Conservation (phyloP, 805 yeast species). For the Yarrowia osloensis region DNA sequence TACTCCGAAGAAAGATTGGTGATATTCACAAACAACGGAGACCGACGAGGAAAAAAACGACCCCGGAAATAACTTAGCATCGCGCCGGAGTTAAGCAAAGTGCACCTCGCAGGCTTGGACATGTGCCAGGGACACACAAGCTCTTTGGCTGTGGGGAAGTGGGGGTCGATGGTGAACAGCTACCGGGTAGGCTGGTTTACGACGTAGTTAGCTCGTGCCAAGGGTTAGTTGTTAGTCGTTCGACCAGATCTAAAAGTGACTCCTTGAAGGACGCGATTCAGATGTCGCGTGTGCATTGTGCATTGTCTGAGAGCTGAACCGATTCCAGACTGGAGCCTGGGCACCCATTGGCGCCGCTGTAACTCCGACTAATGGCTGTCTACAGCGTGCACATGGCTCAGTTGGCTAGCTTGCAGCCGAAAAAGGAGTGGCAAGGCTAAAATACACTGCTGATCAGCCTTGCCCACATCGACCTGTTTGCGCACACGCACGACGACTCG, state of each 20-base stretch:
- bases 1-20: not conserved
- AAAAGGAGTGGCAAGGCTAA: constrained; percentile 2
- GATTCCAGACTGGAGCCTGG: too few species aligned
- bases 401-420: too few species aligned
- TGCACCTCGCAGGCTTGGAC: not conserved
- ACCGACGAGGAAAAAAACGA: not conserved
- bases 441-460: not conserved
- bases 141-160: constrained; percentile 14
- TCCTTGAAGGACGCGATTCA: not conserved
- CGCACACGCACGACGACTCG: not conserved
- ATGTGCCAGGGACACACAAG: constrained; percentile 10
- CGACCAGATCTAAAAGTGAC: not conserved
- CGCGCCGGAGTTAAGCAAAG: not conserved
- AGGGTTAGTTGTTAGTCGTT: not conserved
- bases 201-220: not conserved
- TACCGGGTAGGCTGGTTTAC: too few species aligned
- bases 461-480: not conserved
- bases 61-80: not conserved
- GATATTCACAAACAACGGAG: not conserved
- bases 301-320: not conserved
- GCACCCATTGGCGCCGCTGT: too few species aligned
- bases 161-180: too few species aligned
- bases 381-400: too few species aligned
- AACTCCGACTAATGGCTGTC: too few species aligned
- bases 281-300: not conserved